These are phyloP conservation scores for Oryza glaberrima DNA, from an alignment of 176 grass and related monocot genomes.

Conservation along the genomic window DNA sequence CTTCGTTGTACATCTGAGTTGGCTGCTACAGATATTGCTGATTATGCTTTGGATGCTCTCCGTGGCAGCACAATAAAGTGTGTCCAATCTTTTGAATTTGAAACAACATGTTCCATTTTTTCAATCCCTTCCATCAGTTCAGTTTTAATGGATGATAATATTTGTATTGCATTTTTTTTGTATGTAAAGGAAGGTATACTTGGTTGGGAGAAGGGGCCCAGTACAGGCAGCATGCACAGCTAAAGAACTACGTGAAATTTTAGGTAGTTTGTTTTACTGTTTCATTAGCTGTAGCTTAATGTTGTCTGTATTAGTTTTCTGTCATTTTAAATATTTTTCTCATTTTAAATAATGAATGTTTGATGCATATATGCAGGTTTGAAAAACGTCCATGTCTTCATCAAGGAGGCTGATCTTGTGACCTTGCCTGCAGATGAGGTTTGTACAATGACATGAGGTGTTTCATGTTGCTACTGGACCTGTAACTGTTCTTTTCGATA, in stretches of 20 bases:
- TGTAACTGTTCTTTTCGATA: not conserved
- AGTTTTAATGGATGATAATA: conserved; percentile 26
- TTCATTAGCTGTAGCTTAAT: conserved; percentile 30
- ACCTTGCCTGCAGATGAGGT: conserved; percentile 72
- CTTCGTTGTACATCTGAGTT: conserved; percentile 68
- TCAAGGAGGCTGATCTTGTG: conserved; percentile 61
- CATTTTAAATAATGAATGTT: conserved; percentile 14
- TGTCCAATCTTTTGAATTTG: conserved; percentile 13
- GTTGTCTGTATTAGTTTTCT: conserved; percentile 19
- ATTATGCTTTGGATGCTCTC: conserved; percentile 78
- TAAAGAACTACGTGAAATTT: conserved; percentile 88
- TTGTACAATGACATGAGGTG: conserved; percentile 14
- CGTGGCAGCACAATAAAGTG: conserved; percentile 76
- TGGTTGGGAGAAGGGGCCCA: conserved; percentile 83
- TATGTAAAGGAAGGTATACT: conserved; percentile 78
- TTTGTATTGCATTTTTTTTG: conserved; percentile 27
- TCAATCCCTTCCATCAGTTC: conserved; percentile 6
- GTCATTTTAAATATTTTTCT: conserved; percentile 8
- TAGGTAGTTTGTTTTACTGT: conserved; percentile 53
- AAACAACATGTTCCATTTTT: not conserved
- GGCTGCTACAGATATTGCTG: conserved; percentile 85
- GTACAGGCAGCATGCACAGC: conserved; percentile 93
- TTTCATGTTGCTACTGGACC: not conserved
- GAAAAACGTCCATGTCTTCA: conserved; percentile 69
- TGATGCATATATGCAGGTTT: conserved; percentile 57